Base-by-base conservation (phyloP, 2,329 filamentous ascomycete genomes). In the Scedosporium apiospermum region DNA sequence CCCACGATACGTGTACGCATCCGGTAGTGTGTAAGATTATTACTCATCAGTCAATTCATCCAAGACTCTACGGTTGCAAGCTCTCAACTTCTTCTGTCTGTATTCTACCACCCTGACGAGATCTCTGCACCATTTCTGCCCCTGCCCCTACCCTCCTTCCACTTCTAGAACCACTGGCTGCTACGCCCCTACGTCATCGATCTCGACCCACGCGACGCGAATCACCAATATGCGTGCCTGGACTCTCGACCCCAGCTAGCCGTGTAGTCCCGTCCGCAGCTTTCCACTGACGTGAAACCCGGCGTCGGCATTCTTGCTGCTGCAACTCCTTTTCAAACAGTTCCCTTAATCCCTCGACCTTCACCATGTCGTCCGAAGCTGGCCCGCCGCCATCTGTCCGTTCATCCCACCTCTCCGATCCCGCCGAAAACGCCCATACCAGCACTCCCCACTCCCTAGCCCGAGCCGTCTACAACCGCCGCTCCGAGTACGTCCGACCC, bases 401-500 rank as follows among this genome's bases (percentile, higher is more conserved):
- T 57, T 76, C 76, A 23, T 68, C 69, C 57, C 67, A 57, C 60
- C 49, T 65, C 18, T 74, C 76, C 41, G 81, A 83, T 18, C 71
- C 75, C 7, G 74, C 74, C 62, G 80, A 84, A 44, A 68, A 76
- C 2, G 67, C 70, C n/a, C 71, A 72, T 9, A 38, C 67, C 21
- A 73, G 79, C 14, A 79, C 76, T 44, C 83, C 81, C 1, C 78
- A 81, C 61, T 87, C 85, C 3, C 81, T 88, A n/a, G 83, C 84
- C 57, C 79, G 78, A 65, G 84, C 84, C 34, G 78, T 98, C 46
- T 84, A 88, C 70, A 86, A 89, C 46, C 84, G 95, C 62, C 84
- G 87, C 69, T 77, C 83, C 58, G 93, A 98, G 73, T 99, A 93
- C 72, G 88, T 89, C 27, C 84, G 87, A 44, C 84, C 87, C 53